These are phyloP conservation scores for Xerocomus potaroensis DNA, from an alignment of 768 basidiomycete species.

Conservation along the genomic window DNA sequence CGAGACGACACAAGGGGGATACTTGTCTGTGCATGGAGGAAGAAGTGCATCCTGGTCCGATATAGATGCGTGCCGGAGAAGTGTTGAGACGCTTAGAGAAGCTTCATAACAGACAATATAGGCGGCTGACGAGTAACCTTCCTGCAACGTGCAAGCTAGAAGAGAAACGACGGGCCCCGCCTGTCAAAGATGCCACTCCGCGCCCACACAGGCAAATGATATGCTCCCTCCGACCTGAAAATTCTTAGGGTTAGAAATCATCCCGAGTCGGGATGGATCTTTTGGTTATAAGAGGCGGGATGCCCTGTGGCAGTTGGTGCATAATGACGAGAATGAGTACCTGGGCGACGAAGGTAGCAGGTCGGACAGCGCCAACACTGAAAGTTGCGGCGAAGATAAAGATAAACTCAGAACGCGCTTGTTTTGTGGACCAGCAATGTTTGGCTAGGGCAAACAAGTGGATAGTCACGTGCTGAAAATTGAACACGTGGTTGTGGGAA, in stretches of 20 bases:
- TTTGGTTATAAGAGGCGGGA: conserved; percentile 45
- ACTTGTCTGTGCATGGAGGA: conserved; percentile 37
- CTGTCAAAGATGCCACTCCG: conserved; percentile 19
- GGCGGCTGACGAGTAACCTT: conserved; percentile 17
- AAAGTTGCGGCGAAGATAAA: background rate
- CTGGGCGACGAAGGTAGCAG: conserved; percentile 44
- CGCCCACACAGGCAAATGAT: conserved; percentile 23
- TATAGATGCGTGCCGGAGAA: conserved; percentile 50
- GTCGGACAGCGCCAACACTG: conserved; percentile 17
- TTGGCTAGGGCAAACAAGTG: conserved; percentile 23
- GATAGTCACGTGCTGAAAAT: background rate
- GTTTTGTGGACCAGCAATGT: conserved; percentile 13
- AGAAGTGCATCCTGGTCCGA: conserved; percentile 17
- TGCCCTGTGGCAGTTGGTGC: conserved; percentile 28
- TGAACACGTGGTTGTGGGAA: conserved; percentile 21
- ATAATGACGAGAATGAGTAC: conserved; percentile 33
- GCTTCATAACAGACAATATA: conserved; percentile 39
- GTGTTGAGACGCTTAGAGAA: conserved; percentile 34
- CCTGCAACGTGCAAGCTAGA: conserved; percentile 8
- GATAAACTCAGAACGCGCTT: background rate
- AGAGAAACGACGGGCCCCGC: conserved; percentile 8
- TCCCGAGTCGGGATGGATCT: conserved; percentile 42
- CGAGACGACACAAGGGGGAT: conserved; percentile 47
- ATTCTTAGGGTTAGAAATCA: conserved; percentile 62
- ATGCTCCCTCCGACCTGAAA: conserved; percentile 32